Evolutionary conservation across 2,329 filamentous ascomycete genomes (phyloP), one percentile per base, ranked within the genome.

Genomic region (Cladosporium sp.): DNA sequence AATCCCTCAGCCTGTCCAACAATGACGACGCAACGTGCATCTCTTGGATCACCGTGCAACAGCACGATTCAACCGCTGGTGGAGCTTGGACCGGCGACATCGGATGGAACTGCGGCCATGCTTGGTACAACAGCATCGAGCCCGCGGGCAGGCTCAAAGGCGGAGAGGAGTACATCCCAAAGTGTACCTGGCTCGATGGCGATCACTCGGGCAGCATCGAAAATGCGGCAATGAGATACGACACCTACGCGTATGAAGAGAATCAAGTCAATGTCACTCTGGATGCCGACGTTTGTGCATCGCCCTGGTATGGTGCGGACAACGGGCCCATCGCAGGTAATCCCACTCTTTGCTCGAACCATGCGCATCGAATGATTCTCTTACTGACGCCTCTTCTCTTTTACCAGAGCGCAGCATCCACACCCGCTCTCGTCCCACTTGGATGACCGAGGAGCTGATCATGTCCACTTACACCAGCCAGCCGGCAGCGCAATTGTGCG

Each of bases 181-280:
- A 43, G 19, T 57, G 53, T 43, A 55, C 50, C n/a, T 57, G 53
- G 55, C 27, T 57, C 12, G 53, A 57, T 41, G 53, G 20, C 11
- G 50, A 57, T 52, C 27, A 30, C 12, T 7, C 27, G 27, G 12
- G 12, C 27, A 30, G 7, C 27, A 30, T 30, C 12, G 27, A 30
- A 12, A 30, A 30, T 12, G 12, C 27, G 7, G 27, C 27, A 12
- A 7, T 30, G 27, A 30, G 12, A 12, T 30, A 7, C 12, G 27
- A 30, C 12, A 12, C 12, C 27, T 7, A 12, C 7, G 27, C 27
- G 7, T 30, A 30, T 12, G 27, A 12, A 7, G 27, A 30, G 27
- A 30, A 30, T 12, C n/a, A n/a, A n/a, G 12, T 30, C 27, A 30
- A 30, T 12, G 27, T 7, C 12, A 30, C 27, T 7, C 7, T 30